Percentiles rank a stretch among this genome's conserved stretches.
Evolutionary conservation across 495 filamentous ascomycete genomes (phyloP).

Genomic region (Neurospora intermedia): DNA sequence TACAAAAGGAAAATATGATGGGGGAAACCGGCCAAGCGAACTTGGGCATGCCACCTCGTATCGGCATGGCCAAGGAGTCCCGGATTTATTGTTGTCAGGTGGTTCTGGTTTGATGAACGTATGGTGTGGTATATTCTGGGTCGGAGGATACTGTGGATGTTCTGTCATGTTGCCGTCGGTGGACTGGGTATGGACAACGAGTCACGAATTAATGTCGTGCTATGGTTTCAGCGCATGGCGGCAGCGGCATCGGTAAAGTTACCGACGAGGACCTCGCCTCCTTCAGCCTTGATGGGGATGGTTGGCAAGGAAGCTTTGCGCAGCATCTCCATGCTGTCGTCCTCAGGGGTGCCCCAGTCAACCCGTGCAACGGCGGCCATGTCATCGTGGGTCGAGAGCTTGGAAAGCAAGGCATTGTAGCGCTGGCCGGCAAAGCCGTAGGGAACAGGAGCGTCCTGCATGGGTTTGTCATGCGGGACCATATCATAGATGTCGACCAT

Average conservation of each 20-base stretch:
- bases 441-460: conserved; percentile 18
- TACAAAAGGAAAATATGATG: neutral
- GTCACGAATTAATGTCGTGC: neutral
- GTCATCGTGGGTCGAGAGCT: conserved; percentile 33
- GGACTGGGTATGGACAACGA: neutral
- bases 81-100: neutral
- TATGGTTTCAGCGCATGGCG: conserved; percentile 25
- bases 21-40: neutral
- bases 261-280: conserved; percentile 34
- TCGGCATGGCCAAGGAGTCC: neutral
- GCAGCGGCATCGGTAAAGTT: conserved; percentile 41
- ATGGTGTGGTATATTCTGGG: neutral
- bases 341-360: conserved; percentile 36
- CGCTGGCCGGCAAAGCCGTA: conserved; percentile 33
- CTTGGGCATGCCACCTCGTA: neutral
- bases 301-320: conserved; percentile 14
- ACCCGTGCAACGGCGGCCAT: conserved; percentile 26
- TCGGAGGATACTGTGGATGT: neutral
- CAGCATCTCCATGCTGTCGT: conserved; percentile 35
- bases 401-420: conserved; percentile 44
- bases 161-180: neutral
- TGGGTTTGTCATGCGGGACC: conserved; percentile 31
- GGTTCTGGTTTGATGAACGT: neutral
- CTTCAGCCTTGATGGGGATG: conserved; percentile 32
- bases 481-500: conserved; percentile 52